Percentiles rank a stretch among this genome's conserved stretches.
phyloP scores from a whole-genome alignment of 306 rosid species.

The Ziziphus jujuba region DNA sequence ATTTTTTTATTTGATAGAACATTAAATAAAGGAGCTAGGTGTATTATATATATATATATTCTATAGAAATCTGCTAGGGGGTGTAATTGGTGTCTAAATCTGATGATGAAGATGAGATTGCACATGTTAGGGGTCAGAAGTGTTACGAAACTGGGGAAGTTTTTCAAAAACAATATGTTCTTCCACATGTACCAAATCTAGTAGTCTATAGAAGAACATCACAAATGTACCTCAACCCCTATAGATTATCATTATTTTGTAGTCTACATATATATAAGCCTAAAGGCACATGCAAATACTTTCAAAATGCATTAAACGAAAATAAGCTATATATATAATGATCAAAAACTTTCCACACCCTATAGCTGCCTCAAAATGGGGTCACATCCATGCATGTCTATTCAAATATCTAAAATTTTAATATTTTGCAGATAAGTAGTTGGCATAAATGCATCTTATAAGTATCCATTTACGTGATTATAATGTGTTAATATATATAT shows the following conservation, averaged over 20 bases:
- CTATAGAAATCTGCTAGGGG: not conserved
- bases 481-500: conserved; percentile 1
- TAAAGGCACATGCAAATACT: conserved; percentile 47
- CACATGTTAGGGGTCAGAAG: conserved; percentile 67
- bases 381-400: conserved; percentile 62
- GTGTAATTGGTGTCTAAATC: no score
- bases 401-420: conserved; percentile 43
- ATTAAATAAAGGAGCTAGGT: no score
- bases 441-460: conserved; percentile 44
- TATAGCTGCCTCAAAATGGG: conserved; percentile 21
- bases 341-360: conserved; percentile 5
- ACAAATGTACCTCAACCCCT: conserved; percentile 16
- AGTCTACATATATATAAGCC: conserved; percentile 22
- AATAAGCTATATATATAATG: conserved; percentile 19
- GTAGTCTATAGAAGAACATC: not conserved
- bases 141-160: conserved; percentile 48
- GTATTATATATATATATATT: no score
- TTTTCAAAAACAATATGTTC: conserved; percentile 44
- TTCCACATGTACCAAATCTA: conserved; percentile 47
- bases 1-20: no score
- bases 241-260: conserved; percentile 19
- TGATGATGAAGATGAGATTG: conserved; percentile 28
- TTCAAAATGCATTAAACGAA: conserved; percentile 43
- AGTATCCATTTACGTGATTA: conserved; percentile 41
- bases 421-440: conserved; percentile 51